Base-by-base conservation (phyloP, 2,329 filamentous ascomycete species). In the Alternaria triticimaculans region DNA sequence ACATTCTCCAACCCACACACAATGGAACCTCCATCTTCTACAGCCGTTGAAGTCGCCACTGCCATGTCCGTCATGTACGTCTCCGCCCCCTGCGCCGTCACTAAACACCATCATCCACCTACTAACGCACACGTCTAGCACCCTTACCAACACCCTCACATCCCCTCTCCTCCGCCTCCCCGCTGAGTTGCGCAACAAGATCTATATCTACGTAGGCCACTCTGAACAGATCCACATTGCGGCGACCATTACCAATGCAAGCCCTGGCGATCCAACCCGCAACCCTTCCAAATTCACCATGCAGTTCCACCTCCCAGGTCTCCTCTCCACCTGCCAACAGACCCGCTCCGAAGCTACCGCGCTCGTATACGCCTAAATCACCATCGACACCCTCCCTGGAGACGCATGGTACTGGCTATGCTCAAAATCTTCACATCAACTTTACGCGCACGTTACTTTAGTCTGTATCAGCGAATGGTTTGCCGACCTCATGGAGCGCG, bases 401-500 rank as follows among this genome's bases (percentile, higher is more conserved):
- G 37, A 41, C 15, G n/a, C 37, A 0, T 41, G 37, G 37, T 41
- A 41, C 15, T 41, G 4, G 37, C n/a, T 41, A 1, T 18, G 18
- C 9, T 18, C 37, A 2, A 8, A 37, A 10, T 3, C 2, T 3
- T 41, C 37, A 6, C 37, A 41, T n/a, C 0, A 1, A 0, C 15
- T 41, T 5, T 41, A n/a, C 37, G 37, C 37, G 4, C 3, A 18
- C n/a, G 3, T 41, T 3, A 41, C 37, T 6, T 41, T 6, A 2
- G 6, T 33, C 6, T 14, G 4, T 1, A 41, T 41, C 5, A 41
- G 37, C n/a, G 37, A 41, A 1, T 0, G 1, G 2, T 41, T 18
- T 1, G 1, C 4, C 3, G 5, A 41, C 37, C 33, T 41, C 15
- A 41, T 41, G 5, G 8, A 10, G 1, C 8, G 2, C 0, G 33